Conservation (phyloP, 139 green algal species). For the Chlamydomonas incerta region DNA sequence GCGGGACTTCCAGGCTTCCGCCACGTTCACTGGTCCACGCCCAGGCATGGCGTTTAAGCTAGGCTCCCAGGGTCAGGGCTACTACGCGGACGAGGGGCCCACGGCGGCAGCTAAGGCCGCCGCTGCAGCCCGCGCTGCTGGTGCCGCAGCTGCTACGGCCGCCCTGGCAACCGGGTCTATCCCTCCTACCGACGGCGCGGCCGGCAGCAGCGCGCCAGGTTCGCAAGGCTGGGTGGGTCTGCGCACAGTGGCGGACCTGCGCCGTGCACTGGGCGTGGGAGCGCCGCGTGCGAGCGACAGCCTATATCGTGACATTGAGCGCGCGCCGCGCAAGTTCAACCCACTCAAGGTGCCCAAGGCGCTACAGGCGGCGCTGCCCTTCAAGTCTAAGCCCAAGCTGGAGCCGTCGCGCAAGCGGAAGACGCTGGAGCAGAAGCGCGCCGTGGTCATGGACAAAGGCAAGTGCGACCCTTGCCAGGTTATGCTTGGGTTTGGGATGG, state of each 20-base stretch:
- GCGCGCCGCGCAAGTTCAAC: constrained; percentile 89
- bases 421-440: constrained; percentile 88
- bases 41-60: constrained; percentile 81
- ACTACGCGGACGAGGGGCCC: constrained; percentile 80
- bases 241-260: constrained; percentile 90
- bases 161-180: not conserved
- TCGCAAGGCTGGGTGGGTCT: constrained; percentile 67
- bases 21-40: constrained; percentile 66
- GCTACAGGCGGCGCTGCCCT: constrained; percentile 85
- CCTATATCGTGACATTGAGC: constrained; percentile 90
- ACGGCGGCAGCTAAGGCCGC: constrained; percentile 21
- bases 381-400: constrained; percentile 95
- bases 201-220: not conserved
- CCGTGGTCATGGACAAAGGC: constrained; percentile 80
- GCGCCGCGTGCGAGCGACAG: constrained; percentile 89
- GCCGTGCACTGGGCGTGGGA: constrained; percentile 78
- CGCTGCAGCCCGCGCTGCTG: not conserved
- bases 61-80: constrained; percentile 78
- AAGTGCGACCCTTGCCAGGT: no score
- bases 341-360: constrained; percentile 76
- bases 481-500: no score
- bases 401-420: constrained; percentile 74
- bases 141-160: not conserved
- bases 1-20: constrained; percentile 56
- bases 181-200: not conserved